Evolutionary conservation across 2,329 filamentous ascomycete genomes (phyloP).

Genomic region (Corinectria fuckeliana): DNA sequence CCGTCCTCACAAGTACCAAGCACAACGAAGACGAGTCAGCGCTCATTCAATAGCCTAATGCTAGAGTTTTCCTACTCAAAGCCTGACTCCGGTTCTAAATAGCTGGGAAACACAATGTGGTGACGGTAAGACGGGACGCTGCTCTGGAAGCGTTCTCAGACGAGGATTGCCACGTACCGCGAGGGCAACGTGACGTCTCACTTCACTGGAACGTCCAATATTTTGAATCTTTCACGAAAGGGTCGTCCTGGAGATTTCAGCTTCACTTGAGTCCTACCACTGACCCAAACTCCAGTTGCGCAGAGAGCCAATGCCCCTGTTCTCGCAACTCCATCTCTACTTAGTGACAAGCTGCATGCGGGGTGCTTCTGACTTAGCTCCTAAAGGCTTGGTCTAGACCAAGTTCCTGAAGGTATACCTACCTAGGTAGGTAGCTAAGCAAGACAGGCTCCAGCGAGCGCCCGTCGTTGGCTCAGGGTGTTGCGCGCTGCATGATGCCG

Average conservation of each 20-base stretch:
- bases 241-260: neutral
- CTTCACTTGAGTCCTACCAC: neutral
- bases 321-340: neutral
- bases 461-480: neutral
- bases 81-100: neutral
- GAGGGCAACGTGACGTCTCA: neutral
- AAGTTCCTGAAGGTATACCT: neutral
- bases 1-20: neutral
- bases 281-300: neutral
- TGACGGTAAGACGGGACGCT: conserved; percentile 10
- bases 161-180: neutral
- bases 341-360: conserved; percentile 2
- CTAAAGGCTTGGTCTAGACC: neutral
- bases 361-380: conserved; percentile 2
- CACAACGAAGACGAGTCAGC: neutral
- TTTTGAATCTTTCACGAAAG: neutral
- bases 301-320: conserved; percentile 1
- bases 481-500: neutral
- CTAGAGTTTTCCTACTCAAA: too few species aligned
- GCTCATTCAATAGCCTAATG: neutral
- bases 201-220: neutral
- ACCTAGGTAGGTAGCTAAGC: neutral
- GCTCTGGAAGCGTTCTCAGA: neutral
- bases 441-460: neutral
- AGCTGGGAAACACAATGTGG: neutral